A percentile compares a stretch with the other conserved stretches of the same genome.
These are phyloP conservation scores for Venturia effusa DNA, from an alignment of 2,329 filamentous ascomycete genomes.

Conservation along the genomic window DNA sequence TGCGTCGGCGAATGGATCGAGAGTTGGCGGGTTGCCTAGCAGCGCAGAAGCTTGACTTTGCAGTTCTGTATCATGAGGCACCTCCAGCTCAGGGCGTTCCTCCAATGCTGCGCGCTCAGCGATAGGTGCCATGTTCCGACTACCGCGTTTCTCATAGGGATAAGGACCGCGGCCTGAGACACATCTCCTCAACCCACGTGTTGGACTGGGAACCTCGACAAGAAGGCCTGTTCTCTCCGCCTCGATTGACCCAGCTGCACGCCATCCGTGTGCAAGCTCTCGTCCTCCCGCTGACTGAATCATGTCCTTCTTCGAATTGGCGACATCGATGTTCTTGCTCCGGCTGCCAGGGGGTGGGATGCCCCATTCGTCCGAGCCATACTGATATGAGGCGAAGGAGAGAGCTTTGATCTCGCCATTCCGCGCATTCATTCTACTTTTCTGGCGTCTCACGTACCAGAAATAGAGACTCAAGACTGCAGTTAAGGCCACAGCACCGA, in stretches of 20 bases:
- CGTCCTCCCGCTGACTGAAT: not conserved
- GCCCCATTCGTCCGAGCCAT: constrained; percentile 6
- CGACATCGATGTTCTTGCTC: not conserved
- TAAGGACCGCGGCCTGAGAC: constrained; percentile 25
- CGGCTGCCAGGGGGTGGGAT: not conserved
- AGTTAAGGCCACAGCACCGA: constrained; percentile 32
- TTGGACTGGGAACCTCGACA: constrained; percentile 37
- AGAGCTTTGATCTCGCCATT: constrained; percentile 45
- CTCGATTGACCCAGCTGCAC: constrained; percentile 16
- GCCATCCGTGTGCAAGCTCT: not conserved
- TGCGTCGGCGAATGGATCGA: constrained; percentile 33
- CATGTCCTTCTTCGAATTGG: not conserved
- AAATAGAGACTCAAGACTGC: constrained; percentile 31
- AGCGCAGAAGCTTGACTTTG: constrained; percentile 12
- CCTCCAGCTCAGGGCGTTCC: constrained; percentile 5
- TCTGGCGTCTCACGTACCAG: constrained; percentile 33
- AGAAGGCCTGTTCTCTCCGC: constrained; percentile 36
- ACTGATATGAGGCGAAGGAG: constrained; percentile 38
- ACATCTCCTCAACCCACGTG: constrained; percentile 34
- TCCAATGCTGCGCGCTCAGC: constrained; percentile 35
- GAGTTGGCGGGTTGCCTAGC: constrained; percentile 20
- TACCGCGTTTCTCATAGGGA: constrained; percentile 14
- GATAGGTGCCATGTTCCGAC: constrained; percentile 47
- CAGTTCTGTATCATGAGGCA: constrained; percentile 13
- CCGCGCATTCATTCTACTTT: constrained; percentile 31